phyloP scores from a whole-genome alignment of 108 stramenopile species.

The Skeletonema grethae region DNA sequence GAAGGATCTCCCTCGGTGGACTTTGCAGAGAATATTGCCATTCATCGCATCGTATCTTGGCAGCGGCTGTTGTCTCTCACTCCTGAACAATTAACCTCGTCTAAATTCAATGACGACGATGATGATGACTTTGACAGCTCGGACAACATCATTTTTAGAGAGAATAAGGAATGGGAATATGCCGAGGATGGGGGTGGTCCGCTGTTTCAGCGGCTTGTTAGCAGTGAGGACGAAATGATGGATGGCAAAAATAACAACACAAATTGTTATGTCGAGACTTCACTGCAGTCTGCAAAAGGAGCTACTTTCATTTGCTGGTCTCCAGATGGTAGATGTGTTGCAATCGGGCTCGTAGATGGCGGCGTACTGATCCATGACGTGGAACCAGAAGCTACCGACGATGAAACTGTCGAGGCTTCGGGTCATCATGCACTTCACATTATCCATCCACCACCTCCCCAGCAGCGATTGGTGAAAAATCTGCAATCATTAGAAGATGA shows the following conservation, averaged over 20 bases:
- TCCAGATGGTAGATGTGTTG: constrained; percentile 75
- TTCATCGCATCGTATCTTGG: constrained; percentile 77
- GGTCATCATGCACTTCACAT: constrained; percentile 11
- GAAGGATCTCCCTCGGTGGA: neutral
- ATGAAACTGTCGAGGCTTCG: constrained; percentile 4
- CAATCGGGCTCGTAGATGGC: constrained; percentile 53
- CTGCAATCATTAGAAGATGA: neutral
- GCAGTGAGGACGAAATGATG: neutral
- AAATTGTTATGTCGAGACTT: neutral
- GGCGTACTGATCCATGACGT: constrained; percentile 56
- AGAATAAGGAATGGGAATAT: constrained; percentile 31
- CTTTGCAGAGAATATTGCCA: constrained; percentile 28
- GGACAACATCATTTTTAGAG: neutral
- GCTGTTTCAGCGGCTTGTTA: constrained; percentile 4
- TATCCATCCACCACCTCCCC: neutral
- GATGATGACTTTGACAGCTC: constrained; percentile 3
- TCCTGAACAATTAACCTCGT: constrained; percentile 21
- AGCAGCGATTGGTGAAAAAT: neutral
- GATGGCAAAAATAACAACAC: neutral
- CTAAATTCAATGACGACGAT: constrained; percentile 24
- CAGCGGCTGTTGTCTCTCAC: constrained; percentile 58
- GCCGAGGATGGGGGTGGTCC: constrained; percentile 30
- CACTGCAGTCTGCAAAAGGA: neutral
- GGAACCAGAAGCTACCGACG: constrained; percentile 31
- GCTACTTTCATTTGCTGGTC: constrained; percentile 58